These are phyloP conservation scores for Vaccinium macrocarpon DNA, from an alignment of 148 eudicot species.

Conservation along the genomic window DNA sequence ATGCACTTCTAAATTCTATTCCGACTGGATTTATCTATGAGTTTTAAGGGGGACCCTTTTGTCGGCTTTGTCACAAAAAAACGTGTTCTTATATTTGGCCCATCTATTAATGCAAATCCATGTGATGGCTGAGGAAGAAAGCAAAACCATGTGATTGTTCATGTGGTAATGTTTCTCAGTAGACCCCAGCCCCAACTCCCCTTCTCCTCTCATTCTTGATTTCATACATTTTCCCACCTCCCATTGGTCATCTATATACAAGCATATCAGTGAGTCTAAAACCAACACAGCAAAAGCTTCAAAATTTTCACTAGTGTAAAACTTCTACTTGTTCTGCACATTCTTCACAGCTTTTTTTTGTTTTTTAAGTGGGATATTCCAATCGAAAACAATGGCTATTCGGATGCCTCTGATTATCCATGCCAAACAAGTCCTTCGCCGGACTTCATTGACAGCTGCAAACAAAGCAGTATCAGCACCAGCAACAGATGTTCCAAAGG, in stretches of 20 bases:
- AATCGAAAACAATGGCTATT: no score
- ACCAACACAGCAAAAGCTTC: no score
- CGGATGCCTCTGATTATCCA: no score
- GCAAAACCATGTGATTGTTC: slow-evolving; percentile 9
- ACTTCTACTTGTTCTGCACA: no score
- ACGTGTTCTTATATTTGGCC: neutral
- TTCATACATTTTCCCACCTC: neutral
- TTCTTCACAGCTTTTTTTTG: no score
- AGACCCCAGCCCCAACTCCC: neutral
- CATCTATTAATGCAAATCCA: neutral
- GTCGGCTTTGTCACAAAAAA: neutral
- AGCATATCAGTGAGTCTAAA: neutral
- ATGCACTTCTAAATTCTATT: no score
- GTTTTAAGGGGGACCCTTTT: neutral
- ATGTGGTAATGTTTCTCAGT: slow-evolving; percentile 12
- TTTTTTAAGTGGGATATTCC: no score
- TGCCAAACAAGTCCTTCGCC: no score
- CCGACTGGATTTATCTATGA: neutral
- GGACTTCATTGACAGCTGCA: no score
- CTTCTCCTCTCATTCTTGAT: neutral
- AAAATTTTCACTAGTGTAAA: no score
- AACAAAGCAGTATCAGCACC: no score
- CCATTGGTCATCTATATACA: neutral
- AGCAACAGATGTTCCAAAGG: no score
- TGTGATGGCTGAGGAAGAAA: neutral